A percentile compares a stretch with the other conserved stretches of the same genome.
phyloP scores from a whole-genome alignment of 805 yeast species.

The Metschnikowia kofuensis region DNA sequence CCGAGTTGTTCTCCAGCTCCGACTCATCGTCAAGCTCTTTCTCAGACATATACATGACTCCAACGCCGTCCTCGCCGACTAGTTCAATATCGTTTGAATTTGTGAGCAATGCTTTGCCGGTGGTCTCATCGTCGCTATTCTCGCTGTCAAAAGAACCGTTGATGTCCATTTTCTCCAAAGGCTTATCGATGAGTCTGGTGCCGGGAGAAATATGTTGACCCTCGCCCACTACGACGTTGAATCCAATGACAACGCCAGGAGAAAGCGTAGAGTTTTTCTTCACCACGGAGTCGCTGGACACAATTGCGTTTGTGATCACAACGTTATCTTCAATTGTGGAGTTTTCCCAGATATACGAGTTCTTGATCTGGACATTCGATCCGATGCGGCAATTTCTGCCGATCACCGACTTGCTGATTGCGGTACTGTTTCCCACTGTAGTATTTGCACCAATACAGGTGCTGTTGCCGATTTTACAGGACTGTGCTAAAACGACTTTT shows the following conservation, averaged over 20 bases:
- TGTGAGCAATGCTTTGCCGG: slow-evolving; percentile 17
- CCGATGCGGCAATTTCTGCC: slow-evolving; percentile 89
- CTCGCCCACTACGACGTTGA: slow-evolving; percentile 62
- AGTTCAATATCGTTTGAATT: slow-evolving; percentile 21
- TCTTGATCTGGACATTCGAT: slow-evolving; percentile 61
- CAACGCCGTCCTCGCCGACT: slow-evolving; percentile 51
- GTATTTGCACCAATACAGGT: slow-evolving; percentile 82
- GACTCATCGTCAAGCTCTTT: slow-evolving; percentile 32
- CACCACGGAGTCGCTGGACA: slow-evolving; percentile 64
- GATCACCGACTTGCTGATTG: slow-evolving; percentile 66
- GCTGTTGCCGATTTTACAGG: slow-evolving; percentile 78
- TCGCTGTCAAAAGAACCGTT: slow-evolving; percentile 36
- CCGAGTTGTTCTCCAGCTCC: slow-evolving; percentile 40
- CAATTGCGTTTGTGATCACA: slow-evolving; percentile 57
- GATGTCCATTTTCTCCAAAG: slow-evolving; percentile 33
- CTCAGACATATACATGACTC: slow-evolving; percentile 49
- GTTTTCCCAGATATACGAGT: slow-evolving; percentile 87
- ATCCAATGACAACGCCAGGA: slow-evolving; percentile 80
- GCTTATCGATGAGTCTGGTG: slow-evolving; percentile 51
- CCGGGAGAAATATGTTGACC: slow-evolving; percentile 47
- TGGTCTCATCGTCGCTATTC: slow-evolving; percentile 30
- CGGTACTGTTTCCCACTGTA: slow-evolving; percentile 70
- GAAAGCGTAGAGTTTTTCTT: slow-evolving; percentile 50
- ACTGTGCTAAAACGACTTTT: slow-evolving; percentile 86
- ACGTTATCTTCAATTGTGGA: slow-evolving; percentile 67